Conservation (phyloP, 148 eudicot species). For the Vaccinium macrocarpon region DNA sequence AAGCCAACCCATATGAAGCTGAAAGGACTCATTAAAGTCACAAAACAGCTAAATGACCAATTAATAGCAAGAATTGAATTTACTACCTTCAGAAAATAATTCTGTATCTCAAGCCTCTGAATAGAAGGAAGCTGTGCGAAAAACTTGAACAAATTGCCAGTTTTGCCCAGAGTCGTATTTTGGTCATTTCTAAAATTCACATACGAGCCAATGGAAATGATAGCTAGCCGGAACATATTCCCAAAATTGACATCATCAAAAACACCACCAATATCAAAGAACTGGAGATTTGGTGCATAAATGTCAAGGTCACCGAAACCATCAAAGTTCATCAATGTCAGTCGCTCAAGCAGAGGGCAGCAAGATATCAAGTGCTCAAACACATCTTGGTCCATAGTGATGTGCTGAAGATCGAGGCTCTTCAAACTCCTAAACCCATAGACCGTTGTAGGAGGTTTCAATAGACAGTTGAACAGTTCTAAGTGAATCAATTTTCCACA, state of each 20-base stretch:
- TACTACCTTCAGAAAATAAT: constrained; percentile 73
- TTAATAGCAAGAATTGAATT: background rate
- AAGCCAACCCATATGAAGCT: background rate
- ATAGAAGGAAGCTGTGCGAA: constrained; percentile 59
- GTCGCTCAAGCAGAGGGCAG: constrained; percentile 69
- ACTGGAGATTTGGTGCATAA: constrained; percentile 75
- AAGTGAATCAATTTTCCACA: constrained; percentile 59
- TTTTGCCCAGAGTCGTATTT: constrained; percentile 34
- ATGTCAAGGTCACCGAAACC: constrained; percentile 64
- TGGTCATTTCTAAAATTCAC: constrained; percentile 36
- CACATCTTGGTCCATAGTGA: constrained; percentile 67
- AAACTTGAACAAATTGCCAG: constrained; percentile 66
- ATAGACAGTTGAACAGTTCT: constrained; percentile 73
- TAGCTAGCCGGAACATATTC: constrained; percentile 46
- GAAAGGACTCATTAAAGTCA: background rate
- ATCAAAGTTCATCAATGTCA: constrained; percentile 86
- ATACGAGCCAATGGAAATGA: constrained; percentile 72
- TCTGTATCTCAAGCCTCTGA: constrained; percentile 82
- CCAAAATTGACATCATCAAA: constrained; percentile 60
- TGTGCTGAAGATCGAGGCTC: constrained; percentile 87
- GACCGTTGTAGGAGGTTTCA: constrained; percentile 48
- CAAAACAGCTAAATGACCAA: background rate
- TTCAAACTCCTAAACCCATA: constrained; percentile 61
- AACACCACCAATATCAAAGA: constrained; percentile 79
- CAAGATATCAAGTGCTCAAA: constrained; percentile 58